phyloP scores from a whole-genome alignment of 352 stramenopile species.

The Elongisporangium senticosum region DNA sequence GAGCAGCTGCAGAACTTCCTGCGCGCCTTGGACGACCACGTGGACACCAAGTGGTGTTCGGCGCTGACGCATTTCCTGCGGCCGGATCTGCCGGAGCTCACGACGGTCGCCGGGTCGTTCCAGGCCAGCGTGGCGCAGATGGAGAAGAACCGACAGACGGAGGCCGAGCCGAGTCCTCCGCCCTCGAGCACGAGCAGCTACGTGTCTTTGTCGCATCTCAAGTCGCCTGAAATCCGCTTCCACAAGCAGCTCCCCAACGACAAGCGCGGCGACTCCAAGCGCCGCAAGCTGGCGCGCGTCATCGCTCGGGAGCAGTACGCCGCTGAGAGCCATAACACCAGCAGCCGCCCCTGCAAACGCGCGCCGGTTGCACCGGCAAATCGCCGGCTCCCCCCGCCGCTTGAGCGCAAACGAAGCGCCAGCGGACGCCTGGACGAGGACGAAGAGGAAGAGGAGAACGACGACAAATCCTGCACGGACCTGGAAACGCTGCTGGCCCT shows the following conservation, averaged over 20 bases:
- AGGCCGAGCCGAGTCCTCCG: constrained; percentile 7
- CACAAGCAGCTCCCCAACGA: constrained; percentile 36
- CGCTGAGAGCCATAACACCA: constrained; percentile 7
- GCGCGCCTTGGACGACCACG: constrained; percentile 48
- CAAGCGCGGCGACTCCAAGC: constrained; percentile 53
- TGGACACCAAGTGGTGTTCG: constrained; percentile 50
- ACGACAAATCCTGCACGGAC: constrained; percentile 22
- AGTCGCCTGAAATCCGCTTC: constrained; percentile 75
- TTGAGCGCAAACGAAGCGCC: constrained; percentile 9
- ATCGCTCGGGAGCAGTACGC: constrained; percentile 21
- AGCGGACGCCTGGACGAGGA: constrained; percentile 23
- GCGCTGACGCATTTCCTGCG: constrained; percentile 60
- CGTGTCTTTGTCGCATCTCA: constrained; percentile 67
- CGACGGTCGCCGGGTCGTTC: constrained; percentile 27
- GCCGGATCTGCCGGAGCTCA: constrained; percentile 43
- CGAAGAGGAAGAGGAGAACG: constrained; percentile 22
- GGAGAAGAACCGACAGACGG: constrained; percentile 15
- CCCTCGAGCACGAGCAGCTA: constrained; percentile 33
- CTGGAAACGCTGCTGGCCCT: constrained; percentile 61
- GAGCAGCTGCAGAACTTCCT: constrained; percentile 60
- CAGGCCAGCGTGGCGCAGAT: constrained; percentile 16
- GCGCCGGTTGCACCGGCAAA: not conserved
- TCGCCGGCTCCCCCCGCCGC: not conserved
- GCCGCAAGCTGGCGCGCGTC: constrained; percentile 36
- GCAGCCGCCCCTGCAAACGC: not conserved